Percentiles rank a stretch among this genome's conserved stretches.
Evolutionary conservation across 2,329 filamentous ascomycete species (phyloP).

Genomic region (Penicillium hordei): DNA sequence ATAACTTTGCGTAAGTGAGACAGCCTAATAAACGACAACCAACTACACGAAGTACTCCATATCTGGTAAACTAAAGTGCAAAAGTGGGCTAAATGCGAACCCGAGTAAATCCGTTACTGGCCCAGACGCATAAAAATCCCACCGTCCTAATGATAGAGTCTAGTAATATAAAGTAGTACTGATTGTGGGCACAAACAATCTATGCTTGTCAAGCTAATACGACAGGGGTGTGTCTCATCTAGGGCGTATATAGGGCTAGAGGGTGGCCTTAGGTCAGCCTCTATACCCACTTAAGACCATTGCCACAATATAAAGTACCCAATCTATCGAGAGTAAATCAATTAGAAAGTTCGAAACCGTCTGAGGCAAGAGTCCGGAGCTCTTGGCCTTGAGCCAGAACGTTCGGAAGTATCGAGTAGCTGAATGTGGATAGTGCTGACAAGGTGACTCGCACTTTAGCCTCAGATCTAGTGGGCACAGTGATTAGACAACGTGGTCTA

Average conservation of each 20-base stretch:
- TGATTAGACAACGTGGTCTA: background rate
- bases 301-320: background rate
- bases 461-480: slow-evolving; percentile 4
- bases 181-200: slow-evolving; percentile 1
- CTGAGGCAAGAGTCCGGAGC: background rate
- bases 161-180: background rate
- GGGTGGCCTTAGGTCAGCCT: background rate
- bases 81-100: background rate
- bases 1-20: background rate
- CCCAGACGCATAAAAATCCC: background rate
- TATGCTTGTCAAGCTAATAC: slow-evolving; percentile 1
- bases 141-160: background rate
- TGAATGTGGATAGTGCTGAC: background rate
- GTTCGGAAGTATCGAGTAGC: background rate
- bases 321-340: background rate
- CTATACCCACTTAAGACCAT: background rate
- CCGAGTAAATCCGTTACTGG: background rate
- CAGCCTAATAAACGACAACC: too few relatives aligned
- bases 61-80: background rate
- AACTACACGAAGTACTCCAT: background rate
- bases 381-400: background rate
- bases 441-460: background rate
- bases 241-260: background rate
- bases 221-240: background rate
- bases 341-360: background rate